Conservation (phyloP, 202 grass and related monocot genomes). For the Hordeum pubiflorum region DNA sequence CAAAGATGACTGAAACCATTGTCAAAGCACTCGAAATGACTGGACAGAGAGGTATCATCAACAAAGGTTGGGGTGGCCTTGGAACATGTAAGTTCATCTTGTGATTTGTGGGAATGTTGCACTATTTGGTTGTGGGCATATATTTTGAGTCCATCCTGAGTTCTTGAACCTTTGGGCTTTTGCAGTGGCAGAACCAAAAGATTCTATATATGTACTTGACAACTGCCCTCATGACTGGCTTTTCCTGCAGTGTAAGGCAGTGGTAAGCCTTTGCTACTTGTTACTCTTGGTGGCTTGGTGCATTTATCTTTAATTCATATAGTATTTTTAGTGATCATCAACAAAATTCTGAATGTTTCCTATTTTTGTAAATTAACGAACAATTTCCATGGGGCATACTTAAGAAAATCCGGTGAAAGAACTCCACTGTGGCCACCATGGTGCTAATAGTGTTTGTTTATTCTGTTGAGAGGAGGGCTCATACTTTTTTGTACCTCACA, state of each 20-base stretch:
- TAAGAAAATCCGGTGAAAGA: neutral
- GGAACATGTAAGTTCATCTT: conserved; percentile 67
- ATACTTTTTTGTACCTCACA: conserved; percentile 26
- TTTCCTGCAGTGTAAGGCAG: conserved; percentile 89
- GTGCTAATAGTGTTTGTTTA: neutral
- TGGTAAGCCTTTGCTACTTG: conserved; percentile 43
- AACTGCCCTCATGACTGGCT: conserved; percentile 97
- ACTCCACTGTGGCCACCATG: neutral
- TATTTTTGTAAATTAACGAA: neutral
- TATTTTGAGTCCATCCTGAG: conserved; percentile 26
- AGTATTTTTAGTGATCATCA: neutral
- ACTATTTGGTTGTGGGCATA: conserved; percentile 10
- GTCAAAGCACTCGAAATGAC: conserved; percentile 71
- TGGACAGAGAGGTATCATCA: conserved; percentile 91
- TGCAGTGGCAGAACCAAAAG: conserved; percentile 72
- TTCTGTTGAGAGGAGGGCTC: neutral
- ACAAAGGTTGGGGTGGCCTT: conserved; percentile 95
- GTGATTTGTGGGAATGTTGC: neutral
- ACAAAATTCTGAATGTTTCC: neutral
- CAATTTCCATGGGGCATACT: neutral
- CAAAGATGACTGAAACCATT: conserved; percentile 87
- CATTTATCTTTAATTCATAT: neutral
- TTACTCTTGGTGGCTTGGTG: neutral
- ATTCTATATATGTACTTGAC: conserved; percentile 65
- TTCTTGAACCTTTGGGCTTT: conserved; percentile 2